Conservation (phyloP, 306 rosid species). For the Echinosophora koreensis region DNA sequence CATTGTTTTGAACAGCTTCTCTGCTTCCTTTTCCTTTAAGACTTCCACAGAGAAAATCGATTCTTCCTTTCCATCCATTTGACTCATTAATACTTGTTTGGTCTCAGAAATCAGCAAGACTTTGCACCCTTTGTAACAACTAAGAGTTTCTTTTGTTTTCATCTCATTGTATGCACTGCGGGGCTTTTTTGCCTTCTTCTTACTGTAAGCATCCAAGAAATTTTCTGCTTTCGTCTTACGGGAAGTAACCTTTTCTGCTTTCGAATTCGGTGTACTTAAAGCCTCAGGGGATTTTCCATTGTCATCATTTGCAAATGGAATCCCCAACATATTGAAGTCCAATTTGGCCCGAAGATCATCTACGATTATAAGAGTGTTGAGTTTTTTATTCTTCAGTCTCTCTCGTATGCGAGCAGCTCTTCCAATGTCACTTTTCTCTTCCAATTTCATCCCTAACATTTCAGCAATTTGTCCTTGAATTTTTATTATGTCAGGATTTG, state of each 20-base stretch:
- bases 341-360: not conserved
- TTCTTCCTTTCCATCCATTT: not conserved
- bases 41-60: not conserved
- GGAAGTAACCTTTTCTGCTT: not conserved
- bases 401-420: constrained; percentile 38
- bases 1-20: not conserved
- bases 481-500: constrained; percentile 13
- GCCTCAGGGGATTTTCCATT: not conserved
- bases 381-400: constrained; percentile 9
- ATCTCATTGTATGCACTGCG: not conserved
- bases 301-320: not conserved
- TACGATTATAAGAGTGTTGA: constrained; percentile 22
- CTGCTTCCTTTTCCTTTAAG: not conserved
- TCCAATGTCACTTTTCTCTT: constrained; percentile 31
- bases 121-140: not conserved
- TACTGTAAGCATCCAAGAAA: too few relatives aligned
- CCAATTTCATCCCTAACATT: constrained; percentile 14
- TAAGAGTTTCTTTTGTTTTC: not conserved
- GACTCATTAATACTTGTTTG: not conserved
- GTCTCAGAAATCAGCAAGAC: not conserved
- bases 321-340: constrained; percentile 32
- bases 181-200: not conserved
- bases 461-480: constrained; percentile 46
- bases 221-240: too few relatives aligned
- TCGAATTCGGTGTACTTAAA: too few relatives aligned